Percentiles rank a stretch among this genome's conserved stretches.
Evolutionary conservation across 768 basidiomycete species (phyloP).

Genomic region (Russula virescens): DNA sequence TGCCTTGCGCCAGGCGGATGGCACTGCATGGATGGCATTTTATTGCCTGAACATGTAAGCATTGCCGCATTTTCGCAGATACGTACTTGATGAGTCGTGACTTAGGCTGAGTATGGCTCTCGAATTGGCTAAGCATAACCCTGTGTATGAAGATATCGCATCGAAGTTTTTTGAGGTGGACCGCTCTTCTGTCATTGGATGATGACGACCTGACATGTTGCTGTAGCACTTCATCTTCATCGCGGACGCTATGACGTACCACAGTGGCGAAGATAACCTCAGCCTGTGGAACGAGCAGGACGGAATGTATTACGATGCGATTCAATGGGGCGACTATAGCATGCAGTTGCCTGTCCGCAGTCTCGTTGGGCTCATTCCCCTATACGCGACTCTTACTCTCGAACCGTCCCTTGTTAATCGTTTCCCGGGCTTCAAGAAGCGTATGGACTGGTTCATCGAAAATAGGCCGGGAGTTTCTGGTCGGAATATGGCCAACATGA

Average conservation of each 20-base stretch:
- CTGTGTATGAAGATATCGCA: conserved; percentile 97
- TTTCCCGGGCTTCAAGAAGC: conserved; percentile 97
- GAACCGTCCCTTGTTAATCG: conserved; percentile 85
- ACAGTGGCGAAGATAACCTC: conserved; percentile 65
- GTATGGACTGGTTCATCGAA: conserved; percentile 98
- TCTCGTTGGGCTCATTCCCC: conserved; percentile 95
- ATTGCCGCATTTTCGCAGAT: neutral
- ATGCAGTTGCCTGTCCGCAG: conserved; percentile 92
- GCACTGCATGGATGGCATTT: conserved; percentile 99
- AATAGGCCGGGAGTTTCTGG: conserved; percentile 82
- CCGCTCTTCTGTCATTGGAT: neutral
- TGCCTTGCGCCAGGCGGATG: conserved; percentile 90
- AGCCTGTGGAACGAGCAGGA: conserved; percentile 96
- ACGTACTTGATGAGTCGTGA: conserved; percentile 8
- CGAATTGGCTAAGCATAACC: conserved; percentile 95
- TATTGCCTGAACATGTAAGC: conserved; percentile 92
- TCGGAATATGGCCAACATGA: conserved; percentile 96
- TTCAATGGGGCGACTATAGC: conserved; percentile 76
- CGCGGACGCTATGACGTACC: conserved; percentile 96
- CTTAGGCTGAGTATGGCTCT: conserved; percentile 91
- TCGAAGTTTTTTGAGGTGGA: conserved; percentile 91
- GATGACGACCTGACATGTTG: conserved; percentile 3
- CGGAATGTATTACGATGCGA: conserved; percentile 98
- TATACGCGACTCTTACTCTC: conserved; percentile 91
- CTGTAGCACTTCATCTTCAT: conserved; percentile 94